phyloP scores from a whole-genome alignment of 2,329 filamentous ascomycete genomes.

The Colletotrichum noveboracense region DNA sequence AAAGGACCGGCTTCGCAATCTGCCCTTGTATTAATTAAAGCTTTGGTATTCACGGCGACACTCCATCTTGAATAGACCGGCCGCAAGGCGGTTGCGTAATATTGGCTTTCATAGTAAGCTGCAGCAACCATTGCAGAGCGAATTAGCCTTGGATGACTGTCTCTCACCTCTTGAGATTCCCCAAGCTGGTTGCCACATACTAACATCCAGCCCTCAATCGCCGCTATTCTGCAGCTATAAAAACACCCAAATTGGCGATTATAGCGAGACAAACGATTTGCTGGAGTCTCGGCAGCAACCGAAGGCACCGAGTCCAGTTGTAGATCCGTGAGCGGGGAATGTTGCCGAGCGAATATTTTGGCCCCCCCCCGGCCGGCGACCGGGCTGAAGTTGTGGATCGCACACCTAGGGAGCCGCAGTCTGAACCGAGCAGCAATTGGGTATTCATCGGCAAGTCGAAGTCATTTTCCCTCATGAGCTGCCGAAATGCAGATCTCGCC shows the following conservation, averaged over 20 bases:
- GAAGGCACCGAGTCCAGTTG: not conserved
- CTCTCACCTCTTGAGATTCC: not conserved
- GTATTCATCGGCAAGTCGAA: not conserved
- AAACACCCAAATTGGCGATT: rapidly evolving
- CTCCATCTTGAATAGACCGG: not conserved
- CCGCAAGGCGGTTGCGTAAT: rapidly evolving
- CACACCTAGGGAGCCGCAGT: not conserved
- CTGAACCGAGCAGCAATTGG: not conserved
- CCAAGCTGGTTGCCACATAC: not conserved
- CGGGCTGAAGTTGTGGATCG: not conserved
- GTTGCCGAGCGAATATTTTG: not conserved
- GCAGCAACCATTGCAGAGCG: not conserved
- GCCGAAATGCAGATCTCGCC: not conserved
- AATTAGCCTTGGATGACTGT: not conserved
- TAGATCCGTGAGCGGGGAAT: not conserved
- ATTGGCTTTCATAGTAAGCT: not conserved
- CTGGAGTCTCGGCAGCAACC: not conserved
- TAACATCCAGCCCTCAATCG: rapidly evolving
- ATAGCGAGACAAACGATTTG: not conserved
- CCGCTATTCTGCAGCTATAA: not conserved
- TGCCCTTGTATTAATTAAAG: not conserved
- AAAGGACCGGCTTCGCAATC: not conserved
- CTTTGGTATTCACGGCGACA: not conserved
- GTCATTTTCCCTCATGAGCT: not conserved
- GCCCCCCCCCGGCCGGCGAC: not conserved